Base-by-base conservation (phyloP, 305 asterid species). In the Plantago lanceolata region DNA sequence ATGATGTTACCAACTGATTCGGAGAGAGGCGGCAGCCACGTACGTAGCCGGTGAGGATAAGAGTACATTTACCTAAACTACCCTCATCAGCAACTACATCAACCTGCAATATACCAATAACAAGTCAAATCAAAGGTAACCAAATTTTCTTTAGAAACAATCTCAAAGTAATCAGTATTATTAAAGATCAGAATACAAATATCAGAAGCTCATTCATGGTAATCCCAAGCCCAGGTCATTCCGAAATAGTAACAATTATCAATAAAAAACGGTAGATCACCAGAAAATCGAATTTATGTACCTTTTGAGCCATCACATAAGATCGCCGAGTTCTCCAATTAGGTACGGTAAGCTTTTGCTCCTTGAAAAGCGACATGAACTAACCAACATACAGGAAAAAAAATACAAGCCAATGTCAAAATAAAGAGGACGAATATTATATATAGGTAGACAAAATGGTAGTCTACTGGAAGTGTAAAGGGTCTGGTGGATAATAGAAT, bases 231-330 rank as follows among this genome's bases (percentile, higher is more conserved):
- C 8, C 14, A 37, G 44, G 15, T 1, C 15, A 8, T 37, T 9
- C 44, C 11, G n/a, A 37, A 37, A 37, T 37, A 29, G 3, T 5
- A 7, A 37, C 11, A 14, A 37, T 1, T 14, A 8, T 0, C 8
- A 7, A 29, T 29, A 37, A 12, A 37, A 37, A 19, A 61, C 24
- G 16, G 64, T 48, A 40, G 40, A 37, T 48, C 35, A 51, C 24
- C 19, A 61, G 40, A 31, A 17, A 48, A 31, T 24, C 20, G 33
- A 62, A 33, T 53, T 62, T 19, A 16, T 63, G 45, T 67, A 93
- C 98, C 96, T 82, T 83, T 72, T 93, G 96, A 66, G 96, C 80
- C 87, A 93, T 74, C 68, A 93, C 78, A 70, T 87, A 89, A 55
- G 97, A 79, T 5, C 90, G 82, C 61, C 83, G 90, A 73, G 66